A percentile compares a stretch with the other conserved stretches of the same genome.
phyloP scores from a whole-genome alignment of 2,329 filamentous ascomycete genomes.

The Botrytis medusae region DNA sequence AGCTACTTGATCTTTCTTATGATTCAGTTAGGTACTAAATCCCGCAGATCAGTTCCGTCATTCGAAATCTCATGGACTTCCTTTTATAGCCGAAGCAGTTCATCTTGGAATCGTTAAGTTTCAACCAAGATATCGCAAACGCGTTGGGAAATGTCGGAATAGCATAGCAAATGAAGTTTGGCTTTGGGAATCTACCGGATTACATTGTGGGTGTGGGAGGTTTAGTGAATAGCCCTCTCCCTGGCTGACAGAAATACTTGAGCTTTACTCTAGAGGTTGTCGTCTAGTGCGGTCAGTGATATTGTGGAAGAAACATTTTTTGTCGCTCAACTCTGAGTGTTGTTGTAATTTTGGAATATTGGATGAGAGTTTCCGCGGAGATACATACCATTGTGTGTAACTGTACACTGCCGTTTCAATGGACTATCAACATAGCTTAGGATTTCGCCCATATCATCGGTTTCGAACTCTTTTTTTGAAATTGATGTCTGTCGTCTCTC shows the following conservation, averaged over 20 bases:
- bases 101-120: not conserved
- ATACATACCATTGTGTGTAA: not conserved
- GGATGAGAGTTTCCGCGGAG: not conserved
- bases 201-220: not conserved
- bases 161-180: not conserved
- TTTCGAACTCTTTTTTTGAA: not conserved
- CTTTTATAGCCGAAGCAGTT: not conserved
- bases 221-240: not conserved
- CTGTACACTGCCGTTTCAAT: not conserved
- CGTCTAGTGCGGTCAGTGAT: not conserved
- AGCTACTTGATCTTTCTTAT: not conserved
- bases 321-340: not conserved
- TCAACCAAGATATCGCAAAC: not conserved
- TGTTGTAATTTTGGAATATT: not conserved
- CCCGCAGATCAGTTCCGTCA: not conserved
- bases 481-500: rapidly evolving
- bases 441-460: rapidly evolving
- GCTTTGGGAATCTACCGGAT: rapidly evolving
- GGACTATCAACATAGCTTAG: not conserved
- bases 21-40: not conserved
- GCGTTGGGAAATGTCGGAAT: rapidly evolving
- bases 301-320: not conserved
- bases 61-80: not conserved
- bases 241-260: not conserved
- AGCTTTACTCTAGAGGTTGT: not conserved